phyloP scores from a whole-genome alignment of 148 eudicot species.

The Arctostaphylos glauca region DNA sequence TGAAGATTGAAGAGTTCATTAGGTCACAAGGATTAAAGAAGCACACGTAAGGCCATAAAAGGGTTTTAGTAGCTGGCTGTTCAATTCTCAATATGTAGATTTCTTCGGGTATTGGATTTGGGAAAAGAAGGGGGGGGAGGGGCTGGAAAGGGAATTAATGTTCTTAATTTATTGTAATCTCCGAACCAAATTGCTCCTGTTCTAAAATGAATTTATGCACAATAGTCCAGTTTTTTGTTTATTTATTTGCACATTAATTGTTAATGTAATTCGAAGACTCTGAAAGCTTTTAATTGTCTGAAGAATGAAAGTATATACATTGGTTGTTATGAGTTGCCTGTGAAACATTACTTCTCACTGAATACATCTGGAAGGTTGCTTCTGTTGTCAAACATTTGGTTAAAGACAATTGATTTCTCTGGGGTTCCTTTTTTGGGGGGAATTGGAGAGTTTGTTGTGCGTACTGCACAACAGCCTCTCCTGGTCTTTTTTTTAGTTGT shows the following conservation, averaged over 20 bases:
- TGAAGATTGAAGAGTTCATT: constrained; percentile 73
- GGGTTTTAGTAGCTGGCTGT: constrained; percentile 21
- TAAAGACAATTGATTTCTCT: neutral
- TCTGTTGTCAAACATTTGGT: neutral
- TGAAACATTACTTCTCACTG: neutral
- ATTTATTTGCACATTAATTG: neutral
- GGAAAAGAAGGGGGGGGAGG: too few species aligned
- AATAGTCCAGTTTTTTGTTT: neutral
- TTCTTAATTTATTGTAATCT: neutral
- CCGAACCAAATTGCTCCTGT: neutral
- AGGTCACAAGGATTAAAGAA: constrained; percentile 40
- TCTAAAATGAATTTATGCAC: neutral
- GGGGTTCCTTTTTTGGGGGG: too few species aligned
- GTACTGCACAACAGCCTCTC: too few species aligned
- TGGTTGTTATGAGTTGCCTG: constrained; percentile 5
- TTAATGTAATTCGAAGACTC: neutral
- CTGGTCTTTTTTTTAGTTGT: too few species aligned
- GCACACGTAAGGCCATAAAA: constrained; percentile 32
- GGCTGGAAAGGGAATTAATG: neutral
- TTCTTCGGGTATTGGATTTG: neutral
- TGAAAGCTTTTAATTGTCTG: neutral
- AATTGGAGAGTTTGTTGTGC: too few species aligned
- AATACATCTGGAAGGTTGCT: neutral
- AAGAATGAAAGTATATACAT: neutral
- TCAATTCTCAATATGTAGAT: constrained; percentile 15